A percentile compares a stretch with the other conserved stretches of the same genome.
phyloP scores from a whole-genome alignment of 2,329 filamentous ascomycete species.

The Ceratocystis albifundus region DNA sequence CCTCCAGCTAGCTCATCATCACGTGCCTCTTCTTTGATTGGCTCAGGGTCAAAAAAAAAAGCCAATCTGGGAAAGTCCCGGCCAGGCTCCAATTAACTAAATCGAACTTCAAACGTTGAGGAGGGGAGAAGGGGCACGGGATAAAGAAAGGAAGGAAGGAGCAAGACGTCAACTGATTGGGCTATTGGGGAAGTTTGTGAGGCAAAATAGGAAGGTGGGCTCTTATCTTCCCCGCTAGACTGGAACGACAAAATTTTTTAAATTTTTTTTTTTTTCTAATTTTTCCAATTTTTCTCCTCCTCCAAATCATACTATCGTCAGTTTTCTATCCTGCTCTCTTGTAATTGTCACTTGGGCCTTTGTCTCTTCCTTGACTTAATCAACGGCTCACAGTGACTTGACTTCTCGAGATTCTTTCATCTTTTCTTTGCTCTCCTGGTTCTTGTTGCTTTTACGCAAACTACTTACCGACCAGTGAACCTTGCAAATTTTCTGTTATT shows the following conservation, averaged over 20 bases:
- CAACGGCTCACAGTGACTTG: too few relatives aligned
- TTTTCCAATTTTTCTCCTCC: neutral
- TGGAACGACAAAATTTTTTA: neutral
- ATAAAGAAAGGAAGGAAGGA: neutral
- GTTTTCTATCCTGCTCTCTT: neutral
- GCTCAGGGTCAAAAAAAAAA: neutral
- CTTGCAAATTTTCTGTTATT: neutral
- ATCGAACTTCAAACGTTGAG: neutral
- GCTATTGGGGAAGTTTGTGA: neutral
- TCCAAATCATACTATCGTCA: slow-evolving; percentile 5
- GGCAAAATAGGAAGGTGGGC: neutral
- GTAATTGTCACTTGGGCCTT: too few relatives aligned
- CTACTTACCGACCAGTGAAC: too few relatives aligned
- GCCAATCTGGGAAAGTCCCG: neutral
- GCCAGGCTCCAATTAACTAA: neutral
- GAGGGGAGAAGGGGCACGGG: neutral
- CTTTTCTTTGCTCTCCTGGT: too few relatives aligned
- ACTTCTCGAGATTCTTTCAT: too few relatives aligned
- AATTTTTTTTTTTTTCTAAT: slow-evolving; percentile 15
- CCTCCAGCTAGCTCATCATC: neutral
- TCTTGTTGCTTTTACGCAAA: too few relatives aligned
- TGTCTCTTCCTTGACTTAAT: too few relatives aligned
- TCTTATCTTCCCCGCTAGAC: neutral
- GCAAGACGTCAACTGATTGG: slow-evolving; percentile 1
- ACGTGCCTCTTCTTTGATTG: neutral